A percentile compares a stretch with the other conserved stretches of the same genome.
Evolutionary conservation across 1,284 basidiomycete species (phyloP).

Genomic region (Earliella scabrosa): DNA sequence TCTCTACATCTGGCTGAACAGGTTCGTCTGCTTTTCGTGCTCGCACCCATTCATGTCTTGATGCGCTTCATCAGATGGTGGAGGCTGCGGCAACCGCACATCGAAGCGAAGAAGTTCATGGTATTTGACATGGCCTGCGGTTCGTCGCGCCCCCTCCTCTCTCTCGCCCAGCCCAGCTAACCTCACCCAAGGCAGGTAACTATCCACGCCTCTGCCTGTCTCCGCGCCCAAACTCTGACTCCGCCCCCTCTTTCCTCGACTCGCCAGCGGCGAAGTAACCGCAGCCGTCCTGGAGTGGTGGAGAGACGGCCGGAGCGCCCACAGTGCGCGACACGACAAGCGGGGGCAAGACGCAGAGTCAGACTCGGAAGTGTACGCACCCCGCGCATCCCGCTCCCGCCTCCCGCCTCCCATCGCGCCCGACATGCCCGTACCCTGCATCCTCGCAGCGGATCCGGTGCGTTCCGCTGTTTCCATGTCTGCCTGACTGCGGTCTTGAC

Average conservation of each 20-base stretch:
- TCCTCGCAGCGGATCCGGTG: conserved; percentile 44
- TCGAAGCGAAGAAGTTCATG: conserved; percentile 29
- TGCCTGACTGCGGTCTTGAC: too few relatives aligned
- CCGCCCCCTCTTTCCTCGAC: background rate
- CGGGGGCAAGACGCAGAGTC: conserved; percentile 3
- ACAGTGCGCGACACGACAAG: conserved; percentile 11
- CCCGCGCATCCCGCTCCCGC: conserved; percentile 1
- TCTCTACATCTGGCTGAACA: conserved; percentile 56
- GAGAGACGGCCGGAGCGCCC: conserved; percentile 23
- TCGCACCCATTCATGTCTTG: conserved; percentile 23
- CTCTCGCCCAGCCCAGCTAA: background rate
- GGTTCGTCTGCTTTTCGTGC: conserved; percentile 31
- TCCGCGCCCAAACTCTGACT: background rate
- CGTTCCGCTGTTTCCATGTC: conserved; percentile 19
- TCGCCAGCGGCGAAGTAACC: conserved; percentile 32
- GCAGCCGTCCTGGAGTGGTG: conserved; percentile 36
- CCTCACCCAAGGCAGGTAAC: conserved; percentile 26
- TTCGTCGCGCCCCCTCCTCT: conserved; percentile 33
- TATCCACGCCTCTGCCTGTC: background rate
- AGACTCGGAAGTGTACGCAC: conserved; percentile 1
- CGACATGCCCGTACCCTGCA: conserved; percentile 26
- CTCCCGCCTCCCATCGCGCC: conserved; percentile 21
- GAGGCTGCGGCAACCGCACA: conserved; percentile 36
- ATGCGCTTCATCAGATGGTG: conserved; percentile 40
- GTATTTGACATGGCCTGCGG: conserved; percentile 58